Evolutionary conservation across 139 green algal genomes (phyloP), one percentile per base, ranked within the genome.

Genomic region (Micractinium sp.): DNA sequence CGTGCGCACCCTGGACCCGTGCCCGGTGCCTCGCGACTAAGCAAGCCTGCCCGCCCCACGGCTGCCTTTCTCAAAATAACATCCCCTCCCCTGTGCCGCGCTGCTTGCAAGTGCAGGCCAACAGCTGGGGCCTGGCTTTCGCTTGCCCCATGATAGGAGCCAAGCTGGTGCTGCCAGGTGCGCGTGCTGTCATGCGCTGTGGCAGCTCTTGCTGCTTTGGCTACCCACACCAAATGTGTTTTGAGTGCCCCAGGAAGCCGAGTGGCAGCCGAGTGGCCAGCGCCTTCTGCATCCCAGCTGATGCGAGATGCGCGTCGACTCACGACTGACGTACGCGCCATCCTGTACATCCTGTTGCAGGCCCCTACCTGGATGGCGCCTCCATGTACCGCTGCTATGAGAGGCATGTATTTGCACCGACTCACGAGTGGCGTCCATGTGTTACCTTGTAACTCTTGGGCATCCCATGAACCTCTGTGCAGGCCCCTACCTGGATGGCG

Each of bases 71-170:
- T n/a, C n/a, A n/a, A n/a, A n/a, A n/a, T n/a, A 56, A 71, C 63
- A 31, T 23, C 2, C 9, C 16, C 63, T 71, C 9, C 63, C 16
- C 63, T 27, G 20, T 71, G 9, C 9, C 47, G 12, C 39, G 12
- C 39, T 36, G 38, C 77, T 35, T 22, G 27, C 22, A 38, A 16
- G 75, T 39, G 83, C 95, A 97, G 75, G 91, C 89, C 73, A 96
- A 96, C 85, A 75, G 53, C 61, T 98, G 96, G 96, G 95, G 92
- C 14, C 82, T 95, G 29, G 92, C 93, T 19, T 96, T 96, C 81
- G 90, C 91, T 15, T 93, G 91, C 4, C 95, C 95, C 15, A 92
- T 97, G 88, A 92, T 95, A 39, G 96, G 96, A 23, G 93, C 93
- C 7, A 67, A 79, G 13, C 89, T 98, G 66, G 94, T 98, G 60